A percentile compares a stretch with the other conserved stretches of the same genome.
These are phyloP conservation scores for Vitis rotundifolia DNA, from an alignment of 164 flowering plant genomes.

Conservation along the genomic window DNA sequence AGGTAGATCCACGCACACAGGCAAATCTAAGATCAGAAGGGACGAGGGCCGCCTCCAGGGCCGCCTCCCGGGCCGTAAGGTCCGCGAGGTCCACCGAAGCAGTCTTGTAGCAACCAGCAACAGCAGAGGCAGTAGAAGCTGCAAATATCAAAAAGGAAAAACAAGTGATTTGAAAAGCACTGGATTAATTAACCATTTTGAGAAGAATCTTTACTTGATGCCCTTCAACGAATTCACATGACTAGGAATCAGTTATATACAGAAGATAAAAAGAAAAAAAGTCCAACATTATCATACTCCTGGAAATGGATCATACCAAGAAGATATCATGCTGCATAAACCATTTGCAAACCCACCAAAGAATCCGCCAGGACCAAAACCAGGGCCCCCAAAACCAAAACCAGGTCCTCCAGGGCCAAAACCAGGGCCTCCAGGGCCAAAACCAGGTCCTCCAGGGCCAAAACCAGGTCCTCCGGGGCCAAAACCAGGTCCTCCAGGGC, in stretches of 20 bases:
- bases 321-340: constrained; percentile 32
- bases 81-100: constrained; percentile 41
- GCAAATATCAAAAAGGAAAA: constrained; percentile 4
- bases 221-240: no score
- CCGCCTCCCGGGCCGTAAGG: constrained; percentile 28
- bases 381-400: no score
- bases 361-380: constrained; percentile 21
- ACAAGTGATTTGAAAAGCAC: no score
- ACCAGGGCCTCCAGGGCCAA: constrained; percentile 6
- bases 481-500: constrained; percentile 7
- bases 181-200: no score
- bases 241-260: no score
- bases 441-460: constrained; percentile 12
- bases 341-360: constrained; percentile 42
- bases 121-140: constrained; percentile 45
- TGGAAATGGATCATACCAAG: constrained; percentile 17
- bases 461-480: constrained; percentile 11
- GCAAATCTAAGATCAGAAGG: constrained; percentile 5
- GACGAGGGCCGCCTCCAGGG: constrained; percentile 19
- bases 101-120: constrained; percentile 43
- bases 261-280: background rate
- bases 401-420: background rate
- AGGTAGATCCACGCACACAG: background rate
- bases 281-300: background rate
- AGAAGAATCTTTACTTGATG: no score